Evolutionary conservation across 73 alveolate genomes (phyloP).

Genomic region (Paramecium caudatum): DNA sequence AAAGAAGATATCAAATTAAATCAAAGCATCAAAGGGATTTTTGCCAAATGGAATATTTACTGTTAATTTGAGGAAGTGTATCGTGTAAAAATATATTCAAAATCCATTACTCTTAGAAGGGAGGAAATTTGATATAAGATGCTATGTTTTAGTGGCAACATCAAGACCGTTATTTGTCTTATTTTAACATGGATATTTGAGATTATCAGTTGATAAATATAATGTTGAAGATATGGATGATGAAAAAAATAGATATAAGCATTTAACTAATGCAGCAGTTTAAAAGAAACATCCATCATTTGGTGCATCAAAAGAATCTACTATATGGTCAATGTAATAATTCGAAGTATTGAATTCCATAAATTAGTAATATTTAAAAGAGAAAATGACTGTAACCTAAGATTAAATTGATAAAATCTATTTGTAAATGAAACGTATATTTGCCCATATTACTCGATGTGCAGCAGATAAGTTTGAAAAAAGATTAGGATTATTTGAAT

Average conservation of each 20-base stretch:
- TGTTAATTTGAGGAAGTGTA: constrained; percentile 68
- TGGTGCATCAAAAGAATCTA: constrained; percentile 64
- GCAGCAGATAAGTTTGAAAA: constrained; percentile 76
- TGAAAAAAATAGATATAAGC: constrained; percentile 71
- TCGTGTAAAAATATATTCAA: constrained; percentile 57
- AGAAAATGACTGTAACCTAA: constrained; percentile 5
- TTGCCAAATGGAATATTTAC: constrained; percentile 45
- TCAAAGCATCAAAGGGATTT: constrained; percentile 60
- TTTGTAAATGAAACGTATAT: constrained; percentile 61
- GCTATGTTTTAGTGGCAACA: constrained; percentile 88
- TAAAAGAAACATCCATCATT: constrained; percentile 73
- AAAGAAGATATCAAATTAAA: constrained; percentile 19
- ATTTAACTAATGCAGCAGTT: constrained; percentile 75
- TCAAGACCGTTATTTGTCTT: constrained; percentile 87
- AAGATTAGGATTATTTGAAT: constrained; percentile 74
- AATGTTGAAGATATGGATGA: constrained; percentile 76
- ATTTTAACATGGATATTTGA: constrained; percentile 81
- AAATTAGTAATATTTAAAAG: constrained; percentile 25
- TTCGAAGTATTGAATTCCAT: constrained; percentile 30
- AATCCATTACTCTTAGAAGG: constrained; percentile 80
- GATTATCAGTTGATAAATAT: constrained; percentile 83
- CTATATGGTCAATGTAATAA: constrained; percentile 70
- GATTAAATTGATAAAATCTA: constrained; percentile 53
- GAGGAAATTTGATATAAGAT: constrained; percentile 94
- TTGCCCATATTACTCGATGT: constrained; percentile 64